Base-by-base conservation (phyloP, 495 filamentous ascomycete species). In the Cercophora scortea region DNA sequence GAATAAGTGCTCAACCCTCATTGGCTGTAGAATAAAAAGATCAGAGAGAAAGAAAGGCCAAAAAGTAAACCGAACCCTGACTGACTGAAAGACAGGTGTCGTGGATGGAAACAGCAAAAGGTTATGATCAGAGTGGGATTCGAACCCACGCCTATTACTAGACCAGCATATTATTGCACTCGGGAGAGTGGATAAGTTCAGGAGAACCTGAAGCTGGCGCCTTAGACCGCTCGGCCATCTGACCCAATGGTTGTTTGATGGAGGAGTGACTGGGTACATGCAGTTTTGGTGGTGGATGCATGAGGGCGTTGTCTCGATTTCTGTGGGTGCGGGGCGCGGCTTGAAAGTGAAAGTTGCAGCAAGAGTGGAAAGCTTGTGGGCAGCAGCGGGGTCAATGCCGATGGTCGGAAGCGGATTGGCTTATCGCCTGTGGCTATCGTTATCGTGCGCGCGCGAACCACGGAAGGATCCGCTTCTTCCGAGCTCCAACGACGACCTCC, bases 111-210 rank as follows among this genome's bases (percentile, higher is more conserved):
- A 41, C 11, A 41, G 38, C 38, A 41, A 41, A 41, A 41, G 25
- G 2, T 25, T 25, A n/a, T 64, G 63, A 64, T 54, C 55, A 67
- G 60, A 65, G 62, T 68, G 61, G 61, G 65, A 66, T 66, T 68
- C 65, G 61, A 64, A 68, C 65, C 61, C 63, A 61, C 65, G 63
- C 62, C 61, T 25, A 25, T 25, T 25, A 25, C 25, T 25, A 25
- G 25, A 25, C 25, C 25, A 25, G 25, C 25, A 25, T 25, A 25
- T 61, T 65, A 60, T 67, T 57, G 64, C 58, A 67, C 62, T 19
- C n/a, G 42, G 4, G 42, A 44, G 17, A 44, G n/a, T 44, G 25
- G 25, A 25, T 25, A 25, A 25, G 25, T 25, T 25, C 25, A 25
- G 13, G 16, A 10, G 17, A 3, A n/a, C 42, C 42, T 44, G 42